phyloP scores from a whole-genome alignment of 2,329 filamentous ascomycete genomes.

The Arthrobotrys megalospora region DNA sequence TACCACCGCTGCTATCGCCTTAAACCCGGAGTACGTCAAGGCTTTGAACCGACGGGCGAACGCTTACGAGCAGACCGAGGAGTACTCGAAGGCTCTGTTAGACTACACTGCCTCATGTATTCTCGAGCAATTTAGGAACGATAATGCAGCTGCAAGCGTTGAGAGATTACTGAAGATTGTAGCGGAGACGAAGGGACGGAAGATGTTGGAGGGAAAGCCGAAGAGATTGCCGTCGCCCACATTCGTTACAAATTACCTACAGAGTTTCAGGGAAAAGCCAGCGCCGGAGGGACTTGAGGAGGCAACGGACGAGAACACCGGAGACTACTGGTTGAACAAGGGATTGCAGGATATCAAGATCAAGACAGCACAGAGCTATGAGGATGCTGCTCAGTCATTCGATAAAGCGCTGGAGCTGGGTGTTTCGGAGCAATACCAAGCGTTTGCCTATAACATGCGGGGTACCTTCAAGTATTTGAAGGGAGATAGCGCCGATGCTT shows the following conservation, averaged over 20 bases:
- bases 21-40: constrained; percentile 97
- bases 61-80: constrained; percentile 92
- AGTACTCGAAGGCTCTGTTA: constrained; percentile 92
- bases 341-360: constrained; percentile 82
- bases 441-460: constrained; percentile 94
- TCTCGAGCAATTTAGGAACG: constrained; percentile 96
- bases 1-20: constrained; percentile 91
- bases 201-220: constrained; percentile 83
- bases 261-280: constrained; percentile 91
- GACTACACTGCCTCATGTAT: constrained; percentile 99
- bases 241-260: constrained; percentile 98
- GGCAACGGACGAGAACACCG: constrained; percentile 82
- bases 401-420: constrained; percentile 88
- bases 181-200: constrained; percentile 92
- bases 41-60: constrained; percentile 96
- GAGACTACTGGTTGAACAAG: constrained; percentile 86
- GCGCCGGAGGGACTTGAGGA: constrained; percentile 87
- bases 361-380: constrained; percentile 91
- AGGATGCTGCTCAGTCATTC: constrained; percentile 87
- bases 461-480: constrained; percentile 95
- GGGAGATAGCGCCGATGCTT: constrained; percentile 86
- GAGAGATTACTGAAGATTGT: constrained; percentile 97
- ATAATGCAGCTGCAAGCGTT: constrained; percentile 87
- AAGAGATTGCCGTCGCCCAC: constrained; percentile 94
- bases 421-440: constrained; percentile 85